A percentile compares a stretch with the other conserved stretches of the same genome.
These are phyloP conservation scores for Rickenella mellea DNA, from an alignment of 768 basidiomycete genomes.

Conservation along the genomic window DNA sequence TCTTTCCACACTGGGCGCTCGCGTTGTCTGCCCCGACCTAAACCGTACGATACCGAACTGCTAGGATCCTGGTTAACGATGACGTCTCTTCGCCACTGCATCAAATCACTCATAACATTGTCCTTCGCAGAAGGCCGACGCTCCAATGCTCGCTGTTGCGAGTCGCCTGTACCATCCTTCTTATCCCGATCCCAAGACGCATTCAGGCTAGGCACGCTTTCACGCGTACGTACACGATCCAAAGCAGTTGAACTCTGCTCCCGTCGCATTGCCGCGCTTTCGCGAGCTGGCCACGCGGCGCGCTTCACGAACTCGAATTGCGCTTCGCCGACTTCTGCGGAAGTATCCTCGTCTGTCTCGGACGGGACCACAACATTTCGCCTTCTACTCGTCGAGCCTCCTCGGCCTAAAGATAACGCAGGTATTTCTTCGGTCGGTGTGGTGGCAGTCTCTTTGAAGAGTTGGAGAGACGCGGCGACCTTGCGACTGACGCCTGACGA, in stretches of 20 bases:
- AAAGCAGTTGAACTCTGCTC: conserved; percentile 57
- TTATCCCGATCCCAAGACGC: conserved; percentile 13
- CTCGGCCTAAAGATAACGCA: not conserved
- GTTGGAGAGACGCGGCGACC: conserved; percentile 71
- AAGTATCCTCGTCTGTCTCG: not conserved
- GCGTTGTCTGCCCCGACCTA: conserved; percentile 47
- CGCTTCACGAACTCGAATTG: conserved; percentile 78
- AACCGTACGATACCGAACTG: no score
- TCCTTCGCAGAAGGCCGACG: conserved; percentile 20
- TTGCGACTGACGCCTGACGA: conserved; percentile 62
- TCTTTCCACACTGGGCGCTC: conserved; percentile 38
- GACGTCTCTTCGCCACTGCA: conserved; percentile 50
- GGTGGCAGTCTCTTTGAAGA: conserved; percentile 68
- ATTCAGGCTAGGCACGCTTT: conserved; percentile 21
- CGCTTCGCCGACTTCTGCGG: conserved; percentile 53
- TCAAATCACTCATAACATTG: conserved; percentile 32
- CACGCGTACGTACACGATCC: conserved; percentile 47
- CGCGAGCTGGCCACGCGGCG: conserved; percentile 79
- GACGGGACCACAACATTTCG: conserved; percentile 1
- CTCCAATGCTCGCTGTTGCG: not conserved
- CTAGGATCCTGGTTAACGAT: conserved; percentile 26
- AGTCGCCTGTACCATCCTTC: conserved; percentile 2
- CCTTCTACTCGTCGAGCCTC: conserved; percentile 2
- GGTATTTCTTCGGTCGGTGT: conserved; percentile 19
- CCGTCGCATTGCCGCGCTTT: conserved; percentile 57